A percentile compares a stretch with the other conserved stretches of the same genome.
These are phyloP conservation scores for Lizonia empirigonia DNA, from an alignment of 2,329 filamentous ascomycete species.

Conservation along the genomic window DNA sequence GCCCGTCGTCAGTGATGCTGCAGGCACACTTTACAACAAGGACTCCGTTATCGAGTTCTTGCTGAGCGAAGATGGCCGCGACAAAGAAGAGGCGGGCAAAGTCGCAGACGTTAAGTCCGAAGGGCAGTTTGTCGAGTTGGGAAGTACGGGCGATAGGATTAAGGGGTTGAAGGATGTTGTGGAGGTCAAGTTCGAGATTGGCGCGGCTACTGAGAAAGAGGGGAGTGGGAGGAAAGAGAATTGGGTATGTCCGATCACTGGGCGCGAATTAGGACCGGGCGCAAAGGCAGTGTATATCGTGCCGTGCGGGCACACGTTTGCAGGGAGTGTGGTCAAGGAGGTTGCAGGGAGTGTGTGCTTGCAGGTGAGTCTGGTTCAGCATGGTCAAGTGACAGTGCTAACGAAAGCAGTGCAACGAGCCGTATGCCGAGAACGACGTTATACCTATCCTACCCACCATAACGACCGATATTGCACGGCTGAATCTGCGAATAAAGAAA, in stretches of 20 bases:
- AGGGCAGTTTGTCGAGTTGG: constrained; percentile 57
- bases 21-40: constrained; percentile 91
- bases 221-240: constrained; percentile 58
- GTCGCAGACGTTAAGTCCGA: constrained; percentile 56
- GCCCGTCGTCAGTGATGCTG: constrained; percentile 82
- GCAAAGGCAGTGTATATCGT: constrained; percentile 87
- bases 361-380: constrained; percentile 50
- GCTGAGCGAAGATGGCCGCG: constrained; percentile 61
- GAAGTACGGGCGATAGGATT: constrained; percentile 65
- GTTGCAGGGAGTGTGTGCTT: constrained; percentile 69
- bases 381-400: constrained; percentile 9
- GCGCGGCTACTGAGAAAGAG: constrained; percentile 45
- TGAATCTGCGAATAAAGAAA: constrained; percentile 70
- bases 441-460: constrained; percentile 79
- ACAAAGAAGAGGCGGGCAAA: constrained; percentile 62
- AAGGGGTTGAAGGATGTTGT: constrained; percentile 85
- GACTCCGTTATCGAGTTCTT: constrained; percentile 79
- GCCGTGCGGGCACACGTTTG: constrained; percentile 94
- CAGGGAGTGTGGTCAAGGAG: constrained; percentile 82
- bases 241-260: constrained; percentile 85
- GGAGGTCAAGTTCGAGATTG: constrained; percentile 75
- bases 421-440: constrained; percentile 75
- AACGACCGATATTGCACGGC: constrained; percentile 70
- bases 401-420: constrained; percentile 68
- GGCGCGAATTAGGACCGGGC: constrained; percentile 79